These are phyloP conservation scores for Spergularia azorica DNA, from an alignment of 179 eudicot species.

Conservation along the genomic window DNA sequence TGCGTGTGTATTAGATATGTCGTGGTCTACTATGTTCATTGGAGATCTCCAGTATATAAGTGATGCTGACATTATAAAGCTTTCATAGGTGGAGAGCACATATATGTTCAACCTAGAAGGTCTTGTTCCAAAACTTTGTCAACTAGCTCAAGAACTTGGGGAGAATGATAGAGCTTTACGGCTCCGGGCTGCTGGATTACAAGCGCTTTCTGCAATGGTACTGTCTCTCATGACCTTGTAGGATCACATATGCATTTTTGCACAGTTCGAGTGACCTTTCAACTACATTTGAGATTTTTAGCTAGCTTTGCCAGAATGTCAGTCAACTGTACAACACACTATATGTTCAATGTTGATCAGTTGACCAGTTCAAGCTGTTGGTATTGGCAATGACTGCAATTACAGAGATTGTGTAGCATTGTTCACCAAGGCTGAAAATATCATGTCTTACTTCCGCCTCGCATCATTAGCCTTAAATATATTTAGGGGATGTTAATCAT, in stretches of 20 bases:
- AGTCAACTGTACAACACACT: neutral
- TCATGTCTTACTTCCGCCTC: neutral
- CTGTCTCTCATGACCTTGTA: slow-evolving; percentile 11
- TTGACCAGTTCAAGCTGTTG: neutral
- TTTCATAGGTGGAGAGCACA: slow-evolving; percentile 63
- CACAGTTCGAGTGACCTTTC: slow-evolving; percentile 3
- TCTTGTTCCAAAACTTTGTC: slow-evolving; percentile 82
- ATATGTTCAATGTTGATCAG: neutral
- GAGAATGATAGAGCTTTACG: slow-evolving; percentile 67
- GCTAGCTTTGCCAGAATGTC: neutral
- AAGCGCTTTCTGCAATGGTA: slow-evolving; percentile 82
- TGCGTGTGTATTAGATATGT: neutral
- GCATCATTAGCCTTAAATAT: neutral
- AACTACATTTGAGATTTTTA: slow-evolving; percentile 6
- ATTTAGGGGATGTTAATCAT: neutral
- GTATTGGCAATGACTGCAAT: neutral
- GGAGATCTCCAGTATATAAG: neutral
- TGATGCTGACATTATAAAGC: slow-evolving; percentile 12
- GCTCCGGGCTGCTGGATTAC: slow-evolving; percentile 79
- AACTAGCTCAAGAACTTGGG: slow-evolving; percentile 87
- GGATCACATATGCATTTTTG: neutral
- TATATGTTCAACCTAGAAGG: slow-evolving; percentile 92
- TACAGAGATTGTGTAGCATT: neutral
- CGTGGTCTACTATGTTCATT: neutral
- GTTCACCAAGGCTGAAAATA: slow-evolving; percentile 1